Conservation (phyloP, 78 protist genomes). For the slime mould (Dictyostelium discoideum) region dicty_2.7 NC_007091.3:1340001-1340500, state of each 20-base stretch:
- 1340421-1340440: slow-evolving; percentile 56
- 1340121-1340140: slow-evolving; percentile 31
- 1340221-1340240: slow-evolving; percentile 36
- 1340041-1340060: not conserved
- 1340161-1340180: slow-evolving; percentile 37
- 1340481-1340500: not conserved
- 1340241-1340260: slow-evolving; percentile 65
- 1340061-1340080: slow-evolving; percentile 57
- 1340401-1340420: slow-evolving; percentile 13
- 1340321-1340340: slow-evolving; percentile 53
- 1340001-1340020: slow-evolving; percentile 24
- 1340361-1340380: slow-evolving; percentile 73
- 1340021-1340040: slow-evolving; percentile 33
- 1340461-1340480: not conserved
- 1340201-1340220: slow-evolving; percentile 47
- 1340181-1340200: slow-evolving; percentile 17
- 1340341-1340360: slow-evolving; percentile 26
- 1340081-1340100: slow-evolving; percentile 78
- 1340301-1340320: slow-evolving; percentile 56
- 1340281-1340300: slow-evolving; percentile 10
- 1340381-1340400: slow-evolving; percentile 31
- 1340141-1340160: slow-evolving; percentile 75
- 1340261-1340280: slow-evolving; percentile 61
- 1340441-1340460: slow-evolving; percentile 36
- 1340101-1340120: slow-evolving; percentile 29